Base-by-base conservation (phyloP, 2,329 filamentous ascomycete species). In the Sphaerulina populicola region DNA sequence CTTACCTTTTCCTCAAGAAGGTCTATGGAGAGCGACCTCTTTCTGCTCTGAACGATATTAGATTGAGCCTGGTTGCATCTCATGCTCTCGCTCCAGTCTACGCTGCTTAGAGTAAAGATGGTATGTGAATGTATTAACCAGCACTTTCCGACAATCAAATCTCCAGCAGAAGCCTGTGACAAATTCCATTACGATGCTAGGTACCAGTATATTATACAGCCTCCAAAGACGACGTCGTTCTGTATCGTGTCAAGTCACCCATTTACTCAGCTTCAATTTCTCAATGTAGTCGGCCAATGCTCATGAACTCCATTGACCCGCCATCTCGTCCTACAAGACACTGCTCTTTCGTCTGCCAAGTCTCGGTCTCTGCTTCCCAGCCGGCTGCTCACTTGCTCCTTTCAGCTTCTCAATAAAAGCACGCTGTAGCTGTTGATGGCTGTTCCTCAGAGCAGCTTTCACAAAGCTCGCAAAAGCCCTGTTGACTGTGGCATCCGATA, bases 391-490 rank as follows among this genome's bases (percentile, higher is more conserved):
- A 29, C 48, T 52, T 43, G 57, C 57, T 30, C 62, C 52, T 43
- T 57, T 60, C 45, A 65, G 35, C 45, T 60, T 60, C 51, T 64
- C 61, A 15, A 65, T 63, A 37, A 66, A 67, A 6, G 61, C 59
- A 12, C 53, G 36, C 44, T 66, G 57, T 47, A 66, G 49, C 42
- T 62, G 62, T 38, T 53, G 48, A 53, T 67, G 65, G 30, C 58
- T 64, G 37, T 62, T 63, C 55, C 62, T 65, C 41, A 66, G 27
- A 39, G 66, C 66, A 7, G 60, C 62, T 47, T 67, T 66, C 30
- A 68, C 65, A 42, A 67, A 65, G 8, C 53, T 52, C 1, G 60
- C 64, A 54, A 65, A 68, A 3, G 62, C 62, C 51, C 50, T 57
- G 36, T 53, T 64, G 48, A 63, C 65, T 46, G 53, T 58, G 10